Evolutionary conservation across 768 basidiomycete species (phyloP).

Genomic region (Sporobolomyces pararoseus): DNA sequence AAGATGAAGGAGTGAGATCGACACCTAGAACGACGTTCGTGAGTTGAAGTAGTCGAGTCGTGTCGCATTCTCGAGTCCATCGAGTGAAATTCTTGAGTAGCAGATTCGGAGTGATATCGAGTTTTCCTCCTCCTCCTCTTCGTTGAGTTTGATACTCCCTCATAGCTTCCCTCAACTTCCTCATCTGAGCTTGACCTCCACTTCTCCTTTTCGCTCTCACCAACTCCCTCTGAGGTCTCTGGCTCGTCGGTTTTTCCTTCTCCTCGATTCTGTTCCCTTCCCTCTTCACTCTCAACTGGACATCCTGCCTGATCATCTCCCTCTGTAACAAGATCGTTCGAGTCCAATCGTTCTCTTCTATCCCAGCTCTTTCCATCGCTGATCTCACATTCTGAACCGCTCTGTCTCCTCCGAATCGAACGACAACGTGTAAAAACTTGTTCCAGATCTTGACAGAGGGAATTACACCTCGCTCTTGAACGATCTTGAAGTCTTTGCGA

Average conservation of each 20-base stretch:
- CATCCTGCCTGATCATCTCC: slow-evolving; percentile 18
- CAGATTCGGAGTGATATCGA: slow-evolving; percentile 4
- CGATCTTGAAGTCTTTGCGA: background rate
- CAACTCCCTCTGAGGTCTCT: background rate
- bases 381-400: background rate
- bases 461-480: background rate
- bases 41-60: background rate
- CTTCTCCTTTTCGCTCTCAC: background rate
- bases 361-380: background rate
- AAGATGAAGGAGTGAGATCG: background rate
- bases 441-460: slow-evolving; percentile 5
- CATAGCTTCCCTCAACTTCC: slow-evolving; percentile 3
- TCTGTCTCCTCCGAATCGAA: background rate
- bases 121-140: background rate
- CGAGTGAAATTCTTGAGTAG: slow-evolving; percentile 12
- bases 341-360: slow-evolving; percentile 4
- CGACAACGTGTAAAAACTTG: slow-evolving; percentile 14
- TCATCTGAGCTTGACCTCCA: background rate
- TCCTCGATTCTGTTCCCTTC: too few species aligned
- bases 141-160: background rate
- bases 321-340: slow-evolving; percentile 2
- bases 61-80: background rate
- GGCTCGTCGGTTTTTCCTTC: background rate
- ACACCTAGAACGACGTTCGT: slow-evolving; percentile 5
- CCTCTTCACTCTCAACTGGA: background rate